phyloP scores from a whole-genome alignment of 805 yeast genomes.

The Wickerhamomyces bovis region DNA sequence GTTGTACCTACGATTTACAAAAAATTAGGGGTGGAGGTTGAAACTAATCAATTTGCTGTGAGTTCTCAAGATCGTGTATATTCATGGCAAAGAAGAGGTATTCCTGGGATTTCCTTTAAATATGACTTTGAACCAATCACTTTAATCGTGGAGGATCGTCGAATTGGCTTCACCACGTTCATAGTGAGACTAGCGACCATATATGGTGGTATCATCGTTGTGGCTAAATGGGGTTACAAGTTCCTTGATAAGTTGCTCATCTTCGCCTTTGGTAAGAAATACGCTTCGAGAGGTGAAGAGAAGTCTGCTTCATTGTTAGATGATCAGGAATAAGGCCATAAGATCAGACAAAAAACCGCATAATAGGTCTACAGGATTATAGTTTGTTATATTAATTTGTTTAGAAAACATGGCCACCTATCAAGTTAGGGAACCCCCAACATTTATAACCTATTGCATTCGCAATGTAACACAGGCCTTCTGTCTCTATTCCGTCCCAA shows the following conservation, averaged over 20 bases:
- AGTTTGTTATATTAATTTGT: too few species aligned
- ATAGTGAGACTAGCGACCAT: slow-evolving; percentile 74
- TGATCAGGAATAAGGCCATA: slow-evolving; percentile 6
- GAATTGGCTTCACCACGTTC: slow-evolving; percentile 76
- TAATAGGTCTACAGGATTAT: too few species aligned
- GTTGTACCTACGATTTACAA: slow-evolving; percentile 81
- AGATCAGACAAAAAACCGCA: too few species aligned
- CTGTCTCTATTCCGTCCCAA: slow-evolving; percentile 49
- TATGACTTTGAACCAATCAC: slow-evolving; percentile 88
- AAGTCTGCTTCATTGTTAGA: slow-evolving; percentile 16
- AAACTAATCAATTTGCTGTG: slow-evolving; percentile 82
- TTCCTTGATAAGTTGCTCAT: slow-evolving; percentile 48
- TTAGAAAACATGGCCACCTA: slow-evolving; percentile 9
- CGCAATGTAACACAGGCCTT: slow-evolving; percentile 46
- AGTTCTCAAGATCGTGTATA: slow-evolving; percentile 40
- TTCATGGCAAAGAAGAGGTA: slow-evolving; percentile 18
- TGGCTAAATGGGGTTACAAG: slow-evolving; percentile 60
- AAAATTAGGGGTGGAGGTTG: slow-evolving; percentile 62
- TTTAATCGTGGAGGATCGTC: slow-evolving; percentile 57
- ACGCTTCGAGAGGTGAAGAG: slow-evolving; percentile 23
- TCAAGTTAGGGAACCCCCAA: slow-evolving; percentile 43
- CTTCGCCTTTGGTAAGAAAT: slow-evolving; percentile 53
- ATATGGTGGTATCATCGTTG: slow-evolving; percentile 71
- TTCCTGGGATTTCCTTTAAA: slow-evolving; percentile 77
- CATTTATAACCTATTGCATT: slow-evolving; percentile 39